These are phyloP conservation scores for Luffa acutangula DNA, from an alignment of 306 rosid species.

Conservation along the genomic window DNA sequence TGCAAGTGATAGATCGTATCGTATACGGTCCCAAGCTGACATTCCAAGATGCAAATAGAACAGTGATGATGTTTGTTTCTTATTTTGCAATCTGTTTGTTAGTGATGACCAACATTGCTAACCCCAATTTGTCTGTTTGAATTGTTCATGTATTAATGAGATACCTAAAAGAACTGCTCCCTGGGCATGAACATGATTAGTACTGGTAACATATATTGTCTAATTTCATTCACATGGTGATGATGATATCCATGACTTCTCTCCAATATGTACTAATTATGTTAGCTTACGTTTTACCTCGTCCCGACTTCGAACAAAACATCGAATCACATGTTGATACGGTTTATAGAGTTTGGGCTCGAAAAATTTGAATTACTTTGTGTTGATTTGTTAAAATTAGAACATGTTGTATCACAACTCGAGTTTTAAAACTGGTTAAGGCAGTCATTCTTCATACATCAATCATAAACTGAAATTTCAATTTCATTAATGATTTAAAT, in stretches of 20 bases:
- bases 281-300: too few species aligned
- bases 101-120: slow-evolving; percentile 8
- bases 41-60: slow-evolving; percentile 9
- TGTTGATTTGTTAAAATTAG: too few species aligned
- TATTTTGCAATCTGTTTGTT: slow-evolving; percentile 3
- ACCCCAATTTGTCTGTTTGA: slow-evolving; percentile 6
- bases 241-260: background rate
- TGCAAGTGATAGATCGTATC: background rate
- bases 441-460: too few species aligned
- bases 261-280: background rate
- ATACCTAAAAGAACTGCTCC: slow-evolving; percentile 6
- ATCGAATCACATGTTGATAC: too few species aligned
- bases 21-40: slow-evolving; percentile 3
- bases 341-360: too few species aligned
- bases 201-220: slow-evolving; percentile 5
- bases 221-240: background rate
- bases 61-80: slow-evolving; percentile 10
- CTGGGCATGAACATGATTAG: slow-evolving; percentile 8
- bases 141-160: slow-evolving; percentile 6
- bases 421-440: too few species aligned
- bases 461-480: background rate
- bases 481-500: too few species aligned
- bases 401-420: too few species aligned
- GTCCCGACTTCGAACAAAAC: too few species aligned
- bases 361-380: too few species aligned